Evolutionary conservation across 768 basidiomycete genomes (phyloP).

Genomic region (Lactifluus volemus): DNA sequence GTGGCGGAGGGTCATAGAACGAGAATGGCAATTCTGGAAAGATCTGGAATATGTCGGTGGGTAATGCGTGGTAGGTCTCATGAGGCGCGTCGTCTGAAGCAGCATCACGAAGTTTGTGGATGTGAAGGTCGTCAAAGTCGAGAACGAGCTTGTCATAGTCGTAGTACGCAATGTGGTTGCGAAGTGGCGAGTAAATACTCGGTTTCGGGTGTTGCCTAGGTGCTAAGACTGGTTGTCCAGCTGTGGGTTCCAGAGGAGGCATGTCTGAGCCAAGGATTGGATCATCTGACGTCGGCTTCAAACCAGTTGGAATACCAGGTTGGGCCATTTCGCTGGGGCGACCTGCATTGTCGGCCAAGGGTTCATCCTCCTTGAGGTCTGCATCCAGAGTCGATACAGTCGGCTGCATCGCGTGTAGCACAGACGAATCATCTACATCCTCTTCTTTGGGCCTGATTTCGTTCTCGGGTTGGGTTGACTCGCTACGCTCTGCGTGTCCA

Average conservation of each 20-base stretch:
- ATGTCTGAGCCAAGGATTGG: constrained; percentile 8
- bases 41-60: constrained; percentile 51
- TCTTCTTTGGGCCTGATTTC: constrained; percentile 38
- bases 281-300: constrained; percentile 15
- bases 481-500: constrained; percentile 32
- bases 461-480: constrained; percentile 26
- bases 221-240: constrained; percentile 3
- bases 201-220: constrained; percentile 29
- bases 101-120: constrained; percentile 10
- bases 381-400: constrained; percentile 29
- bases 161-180: constrained; percentile 45
- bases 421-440: constrained; percentile 50
- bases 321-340: background rate
- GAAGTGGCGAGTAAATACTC: constrained; percentile 47
- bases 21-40: constrained; percentile 76
- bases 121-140: constrained; percentile 40
- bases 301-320: constrained; percentile 4
- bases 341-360: background rate
- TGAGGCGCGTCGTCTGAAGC: background rate
- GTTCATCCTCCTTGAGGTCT: constrained; percentile 27
- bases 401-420: constrained; percentile 24
- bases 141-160: constrained; percentile 42
- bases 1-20: constrained; percentile 38
- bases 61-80: constrained; percentile 25
- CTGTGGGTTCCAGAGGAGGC: background rate